A percentile compares a stretch with the other conserved stretches of the same genome.
phyloP scores from a whole-genome alignment of 306 rosid species.

The Trichosanthes truncata region DNA sequence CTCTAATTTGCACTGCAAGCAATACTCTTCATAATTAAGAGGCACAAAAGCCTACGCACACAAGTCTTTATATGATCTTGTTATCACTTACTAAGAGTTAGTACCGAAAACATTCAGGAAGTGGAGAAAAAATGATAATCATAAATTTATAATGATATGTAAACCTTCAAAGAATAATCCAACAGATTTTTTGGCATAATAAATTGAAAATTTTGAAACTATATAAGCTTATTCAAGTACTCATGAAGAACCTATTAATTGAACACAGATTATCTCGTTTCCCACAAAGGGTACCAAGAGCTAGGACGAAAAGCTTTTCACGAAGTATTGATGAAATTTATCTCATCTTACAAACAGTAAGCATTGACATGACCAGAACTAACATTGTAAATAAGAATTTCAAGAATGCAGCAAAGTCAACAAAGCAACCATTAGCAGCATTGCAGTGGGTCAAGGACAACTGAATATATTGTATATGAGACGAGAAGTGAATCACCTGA shows the following conservation, averaged over 20 bases:
- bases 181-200: neutral
- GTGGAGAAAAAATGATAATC: too few species aligned
- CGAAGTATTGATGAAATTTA: neutral
- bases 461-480: neutral
- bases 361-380: neutral
- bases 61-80: too few species aligned
- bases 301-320: neutral
- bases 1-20: too few species aligned
- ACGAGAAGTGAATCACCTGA: conserved; percentile 43
- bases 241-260: neutral
- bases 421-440: neutral
- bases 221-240: neutral
- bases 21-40: too few species aligned
- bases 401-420: neutral
- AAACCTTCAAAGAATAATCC: neutral
- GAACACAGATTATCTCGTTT: neutral
- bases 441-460: neutral
- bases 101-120: too few species aligned
- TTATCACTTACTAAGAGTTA: too few species aligned
- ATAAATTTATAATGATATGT: neutral
- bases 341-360: neutral
- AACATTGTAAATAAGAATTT: neutral
- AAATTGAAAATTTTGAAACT: neutral
- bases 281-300: neutral
- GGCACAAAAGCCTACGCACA: too few species aligned